Conservation (phyloP, 306 rosid genomes). For the Mucuna pruriens region DNA sequence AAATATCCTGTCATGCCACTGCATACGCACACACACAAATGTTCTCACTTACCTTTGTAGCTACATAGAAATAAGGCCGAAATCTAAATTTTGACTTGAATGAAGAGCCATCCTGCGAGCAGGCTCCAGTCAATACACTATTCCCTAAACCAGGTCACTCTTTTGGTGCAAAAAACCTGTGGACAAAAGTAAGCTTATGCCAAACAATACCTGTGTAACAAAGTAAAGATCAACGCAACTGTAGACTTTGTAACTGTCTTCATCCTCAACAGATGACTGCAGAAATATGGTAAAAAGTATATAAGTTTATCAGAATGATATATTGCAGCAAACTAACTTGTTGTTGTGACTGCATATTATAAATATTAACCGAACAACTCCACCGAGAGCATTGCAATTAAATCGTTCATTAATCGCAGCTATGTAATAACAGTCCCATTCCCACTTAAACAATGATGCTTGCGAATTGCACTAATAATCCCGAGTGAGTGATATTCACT, state of each 20-base stretch:
- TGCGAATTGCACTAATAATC: not conserved
- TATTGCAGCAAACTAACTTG: slow-evolving; percentile 32
- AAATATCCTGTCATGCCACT: not conserved
- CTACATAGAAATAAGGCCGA: slow-evolving; percentile 84
- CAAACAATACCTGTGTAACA: slow-evolving; percentile 77
- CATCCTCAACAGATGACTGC: slow-evolving; percentile 92
- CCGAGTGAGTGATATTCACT: not conserved
- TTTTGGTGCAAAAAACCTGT: not conserved
- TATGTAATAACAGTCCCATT: not conserved
- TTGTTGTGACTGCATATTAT: not conserved
- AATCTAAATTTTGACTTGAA: slow-evolving; percentile 89
- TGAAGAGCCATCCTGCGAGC: slow-evolving; percentile 83
- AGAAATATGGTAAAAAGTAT: slow-evolving; percentile 40
- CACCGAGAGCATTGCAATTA: not conserved
- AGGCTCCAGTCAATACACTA: slow-evolving; percentile 44
- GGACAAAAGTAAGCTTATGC: not conserved
- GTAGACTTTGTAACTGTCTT: slow-evolving; percentile 63
- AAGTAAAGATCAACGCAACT: slow-evolving; percentile 90
- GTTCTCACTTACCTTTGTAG: slow-evolving; percentile 69
- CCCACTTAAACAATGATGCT: not conserved
- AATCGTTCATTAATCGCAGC: too few species aligned
- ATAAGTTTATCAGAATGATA: slow-evolving; percentile 29
- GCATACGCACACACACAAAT: too few species aligned
- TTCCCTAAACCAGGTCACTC: slow-evolving; percentile 11
- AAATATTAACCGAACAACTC: not conserved